Conservation (phyloP, 2,329 filamentous ascomycete genomes). For the Talaromyces islandicus region DNA sequence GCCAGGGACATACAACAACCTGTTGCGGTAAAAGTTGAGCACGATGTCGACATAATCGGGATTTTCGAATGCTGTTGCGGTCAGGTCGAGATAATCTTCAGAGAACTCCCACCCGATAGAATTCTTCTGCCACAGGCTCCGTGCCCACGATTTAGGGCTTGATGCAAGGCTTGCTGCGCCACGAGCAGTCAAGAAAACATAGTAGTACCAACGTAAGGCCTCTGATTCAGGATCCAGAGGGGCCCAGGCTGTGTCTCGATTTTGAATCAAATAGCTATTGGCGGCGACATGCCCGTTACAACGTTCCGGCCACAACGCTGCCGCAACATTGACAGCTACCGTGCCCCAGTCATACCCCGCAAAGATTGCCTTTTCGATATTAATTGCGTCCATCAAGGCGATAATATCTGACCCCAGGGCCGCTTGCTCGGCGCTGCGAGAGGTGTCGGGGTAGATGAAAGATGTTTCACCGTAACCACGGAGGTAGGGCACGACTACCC, state of each 20-base stretch:
- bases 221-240: slow-evolving; percentile 14
- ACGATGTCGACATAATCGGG: slow-evolving; percentile 13
- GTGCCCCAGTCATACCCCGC: slow-evolving; percentile 26
- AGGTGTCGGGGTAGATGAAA: slow-evolving; percentile 15
- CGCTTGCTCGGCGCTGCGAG: slow-evolving; percentile 21
- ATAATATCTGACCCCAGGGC: slow-evolving; percentile 21
- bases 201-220: slow-evolving; percentile 21
- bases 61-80: slow-evolving; percentile 11
- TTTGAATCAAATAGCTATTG: slow-evolving; percentile 14
- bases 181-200: slow-evolving; percentile 19
- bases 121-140: slow-evolving; percentile 19
- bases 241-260: slow-evolving; percentile 15
- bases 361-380: slow-evolving; percentile 19
- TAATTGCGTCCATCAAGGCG: slow-evolving; percentile 19
- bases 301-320: slow-evolving; percentile 22
- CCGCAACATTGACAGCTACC: slow-evolving; percentile 17
- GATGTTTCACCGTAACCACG: slow-evolving; percentile 21
- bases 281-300: slow-evolving; percentile 19
- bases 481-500: slow-evolving; percentile 23
- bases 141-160: slow-evolving; percentile 15
- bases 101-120: slow-evolving; percentile 18
- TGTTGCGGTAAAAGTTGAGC: slow-evolving; percentile 12
- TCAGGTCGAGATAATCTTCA: slow-evolving; percentile 15
- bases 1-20: slow-evolving; percentile 9
- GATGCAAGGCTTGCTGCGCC: slow-evolving; percentile 14